These are phyloP conservation scores for Syzygium grande DNA, from an alignment of 345 rosid species.

Conservation along the genomic window DNA sequence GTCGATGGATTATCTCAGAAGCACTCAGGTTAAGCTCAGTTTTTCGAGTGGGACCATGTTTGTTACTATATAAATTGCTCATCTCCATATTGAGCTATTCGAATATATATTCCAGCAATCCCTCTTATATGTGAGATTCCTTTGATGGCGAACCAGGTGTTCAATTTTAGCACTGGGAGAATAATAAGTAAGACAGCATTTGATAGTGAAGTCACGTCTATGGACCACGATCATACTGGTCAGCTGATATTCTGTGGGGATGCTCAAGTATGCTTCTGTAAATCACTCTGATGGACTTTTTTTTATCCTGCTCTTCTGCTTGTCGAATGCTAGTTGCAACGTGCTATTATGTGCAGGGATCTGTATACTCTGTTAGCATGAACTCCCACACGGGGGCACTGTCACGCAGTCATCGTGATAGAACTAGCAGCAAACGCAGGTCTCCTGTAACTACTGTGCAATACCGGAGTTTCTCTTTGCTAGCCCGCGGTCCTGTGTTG, in stretches of 20 bases:
- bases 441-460: slow-evolving; percentile 77
- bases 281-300: background rate
- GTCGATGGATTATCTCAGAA: background rate
- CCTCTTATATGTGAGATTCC: background rate
- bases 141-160: slow-evolving; percentile 31
- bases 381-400: slow-evolving; percentile 69
- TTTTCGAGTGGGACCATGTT: background rate
- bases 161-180: slow-evolving; percentile 99
- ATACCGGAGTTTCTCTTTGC: slow-evolving; percentile 87
- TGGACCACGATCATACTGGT: slow-evolving; percentile 99
- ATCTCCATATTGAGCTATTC: background rate
- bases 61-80: background rate
- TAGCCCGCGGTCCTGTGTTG: slow-evolving; percentile 86
- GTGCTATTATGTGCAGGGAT: slow-evolving; percentile 48
- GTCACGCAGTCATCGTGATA: slow-evolving; percentile 73
- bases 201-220: slow-evolving; percentile 67
- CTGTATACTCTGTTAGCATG: slow-evolving; percentile 70
- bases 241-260: slow-evolving; percentile 93
- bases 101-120: background rate
- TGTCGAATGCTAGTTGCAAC: background rate
- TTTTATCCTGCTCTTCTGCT: background rate
- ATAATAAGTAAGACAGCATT: slow-evolving; percentile 44
- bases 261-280: slow-evolving; percentile 45
- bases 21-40: background rate
- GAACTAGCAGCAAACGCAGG: slow-evolving; percentile 54